phyloP scores from a whole-genome alignment of 208 protist species.

The Leishmania turanica region DNA sequence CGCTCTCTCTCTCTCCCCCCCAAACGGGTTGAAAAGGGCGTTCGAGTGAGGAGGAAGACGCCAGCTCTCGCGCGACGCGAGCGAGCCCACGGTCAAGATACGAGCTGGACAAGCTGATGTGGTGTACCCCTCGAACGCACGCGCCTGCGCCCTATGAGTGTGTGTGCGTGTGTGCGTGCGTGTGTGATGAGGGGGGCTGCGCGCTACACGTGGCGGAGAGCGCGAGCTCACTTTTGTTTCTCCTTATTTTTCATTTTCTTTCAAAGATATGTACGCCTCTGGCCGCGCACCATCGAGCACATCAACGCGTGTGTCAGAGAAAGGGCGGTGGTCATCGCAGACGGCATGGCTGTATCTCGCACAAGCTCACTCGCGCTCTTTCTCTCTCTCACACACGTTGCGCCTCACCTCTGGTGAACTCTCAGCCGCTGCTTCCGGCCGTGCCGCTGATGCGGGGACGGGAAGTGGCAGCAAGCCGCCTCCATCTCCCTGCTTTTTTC shows the following conservation, averaged over 20 bases:
- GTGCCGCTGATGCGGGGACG: neutral
- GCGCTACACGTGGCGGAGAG: neutral
- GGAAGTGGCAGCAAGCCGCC: neutral
- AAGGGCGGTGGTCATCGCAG: neutral
- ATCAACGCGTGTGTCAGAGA: neutral
- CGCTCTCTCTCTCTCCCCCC: neutral
- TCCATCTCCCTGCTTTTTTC: neutral
- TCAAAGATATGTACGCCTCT: neutral
- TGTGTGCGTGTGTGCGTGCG: neutral
- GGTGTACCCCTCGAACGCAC: neutral
- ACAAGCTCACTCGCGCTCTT: neutral
- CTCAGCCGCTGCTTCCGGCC: neutral
- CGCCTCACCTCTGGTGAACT: neutral
- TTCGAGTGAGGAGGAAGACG: neutral
- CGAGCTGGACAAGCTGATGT: neutral
- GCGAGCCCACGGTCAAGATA: neutral
- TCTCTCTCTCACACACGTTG: neutral
- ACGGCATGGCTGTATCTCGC: neutral
- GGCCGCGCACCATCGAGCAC: neutral
- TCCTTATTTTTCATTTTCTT: neutral
- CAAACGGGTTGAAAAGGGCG: neutral
- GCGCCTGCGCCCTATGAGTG: neutral
- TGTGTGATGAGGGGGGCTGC: neutral
- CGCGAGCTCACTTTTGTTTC: neutral
- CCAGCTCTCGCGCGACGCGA: neutral